Base-by-base conservation (phyloP, 2,329 filamentous ascomycete species). In the Phoma herbarum region DNA sequence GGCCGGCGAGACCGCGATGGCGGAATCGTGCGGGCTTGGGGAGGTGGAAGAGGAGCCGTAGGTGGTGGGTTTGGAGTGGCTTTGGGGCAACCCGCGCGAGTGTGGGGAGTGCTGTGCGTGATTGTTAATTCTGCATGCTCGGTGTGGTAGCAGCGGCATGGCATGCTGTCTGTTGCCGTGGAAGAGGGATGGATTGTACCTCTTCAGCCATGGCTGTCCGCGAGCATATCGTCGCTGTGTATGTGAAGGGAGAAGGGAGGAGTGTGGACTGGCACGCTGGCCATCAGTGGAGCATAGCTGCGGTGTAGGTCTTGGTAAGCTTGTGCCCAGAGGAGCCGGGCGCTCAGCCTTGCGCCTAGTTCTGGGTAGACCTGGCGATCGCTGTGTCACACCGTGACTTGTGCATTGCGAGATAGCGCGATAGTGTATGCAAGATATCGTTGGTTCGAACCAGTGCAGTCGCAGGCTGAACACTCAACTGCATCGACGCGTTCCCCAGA, bases 371-470 rank as follows among this genome's bases (percentile, higher is more conserved):
- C 48, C 55, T 39, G 37, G 49, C 55, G 37, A 44, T 31, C 22
- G 43, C 14, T 9, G 26, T 3, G 7, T 46, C 51, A 47, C 33
- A 7, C 51, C 25, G 29, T 46, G 42, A 23, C 11, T 10, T 39
- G 22, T 23, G 25, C 14, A 26, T 46, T 22, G 33, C n/a, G 22
- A 62, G 80, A 80, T 4, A 12, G 7, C 3, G 16, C 8, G 25
- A 23, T 44, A 31, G 23, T 12, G 14, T 26, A 20, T 33, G 43
- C 42, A 37, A 22, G 6, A 26, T 29, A 45, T 11, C 10, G 29
- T 8, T 28, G 29, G 22, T 22, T 52, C 31, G 10, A 22, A 22
- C 20, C 22, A 35, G 14, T 39, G 7, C 33, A 28, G 16, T 25
- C 9, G 43, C 31, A 33, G 52, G 20, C 6, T 11, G 10, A n/a